A percentile compares a stretch with the other conserved stretches of the same genome.
These are phyloP conservation scores for Cladosporium sphaerospermum DNA, from an alignment of 2,329 filamentous ascomycete species.

Conservation along the genomic window DNA sequence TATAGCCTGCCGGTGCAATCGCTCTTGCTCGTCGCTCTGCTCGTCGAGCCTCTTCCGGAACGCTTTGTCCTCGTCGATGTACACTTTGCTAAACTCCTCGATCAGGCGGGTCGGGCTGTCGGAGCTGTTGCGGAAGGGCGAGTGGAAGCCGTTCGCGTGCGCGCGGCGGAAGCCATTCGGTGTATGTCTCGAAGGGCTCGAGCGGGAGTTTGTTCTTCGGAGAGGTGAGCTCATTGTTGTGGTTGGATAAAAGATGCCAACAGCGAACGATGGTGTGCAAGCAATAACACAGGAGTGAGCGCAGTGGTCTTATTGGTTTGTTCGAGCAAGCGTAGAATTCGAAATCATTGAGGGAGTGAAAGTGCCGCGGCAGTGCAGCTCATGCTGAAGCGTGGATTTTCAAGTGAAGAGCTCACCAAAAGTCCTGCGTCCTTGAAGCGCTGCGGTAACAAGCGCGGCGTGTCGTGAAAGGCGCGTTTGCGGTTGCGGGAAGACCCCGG, in stretches of 20 bases:
- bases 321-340: too few species aligned
- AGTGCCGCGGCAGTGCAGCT: too few species aligned
- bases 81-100: constrained; percentile 38
- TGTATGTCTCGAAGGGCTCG: constrained; percentile 7
- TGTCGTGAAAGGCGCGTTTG: too few species aligned
- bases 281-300: too few species aligned
- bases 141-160: constrained; percentile 4
- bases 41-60: constrained; percentile 57
- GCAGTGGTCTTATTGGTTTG: too few species aligned
- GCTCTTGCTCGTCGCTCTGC: constrained; percentile 56
- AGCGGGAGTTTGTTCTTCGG: constrained; percentile 8
- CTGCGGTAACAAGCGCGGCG: too few species aligned
- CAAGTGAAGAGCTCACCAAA: too few species aligned
- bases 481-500: too few species aligned
- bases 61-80: constrained; percentile 36
- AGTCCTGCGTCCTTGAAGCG: too few species aligned
- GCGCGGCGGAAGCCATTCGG: constrained; percentile 9
- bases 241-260: background rate
- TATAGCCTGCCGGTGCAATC: constrained; percentile 59
- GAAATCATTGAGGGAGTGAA: too few species aligned
- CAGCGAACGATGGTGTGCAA: too few species aligned
- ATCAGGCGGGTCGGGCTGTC: constrained; percentile 23
- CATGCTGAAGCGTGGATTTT: too few species aligned
- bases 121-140: background rate
- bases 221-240: constrained; percentile 9